Percentiles rank a stretch among this genome's conserved stretches.
Conservation (phyloP, 148 eudicot genomes). For the Rhododendron williamsianum region DNA sequence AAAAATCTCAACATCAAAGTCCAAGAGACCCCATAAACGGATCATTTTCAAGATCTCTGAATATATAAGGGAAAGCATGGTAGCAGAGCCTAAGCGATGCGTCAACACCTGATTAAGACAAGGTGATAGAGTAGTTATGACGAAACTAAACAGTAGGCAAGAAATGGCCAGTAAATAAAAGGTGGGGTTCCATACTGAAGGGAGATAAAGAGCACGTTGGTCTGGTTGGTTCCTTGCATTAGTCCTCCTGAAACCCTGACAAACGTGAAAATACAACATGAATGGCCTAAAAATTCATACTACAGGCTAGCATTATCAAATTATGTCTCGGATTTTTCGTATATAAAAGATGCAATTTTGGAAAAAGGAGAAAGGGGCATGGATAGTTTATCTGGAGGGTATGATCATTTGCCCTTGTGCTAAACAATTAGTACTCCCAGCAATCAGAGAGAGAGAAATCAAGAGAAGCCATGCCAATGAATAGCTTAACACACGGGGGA, state of each 20-base stretch:
- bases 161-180: background rate
- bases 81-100: constrained; percentile 72
- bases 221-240: constrained; percentile 39
- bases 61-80: constrained; percentile 69
- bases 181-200: constrained; percentile 50
- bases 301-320: background rate
- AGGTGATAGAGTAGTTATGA: background rate
- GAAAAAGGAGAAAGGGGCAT: background rate
- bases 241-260: constrained; percentile 71
- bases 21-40: constrained; percentile 56
- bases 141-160: background rate
- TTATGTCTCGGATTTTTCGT: background rate
- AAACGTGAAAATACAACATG: constrained; percentile 5
- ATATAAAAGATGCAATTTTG: background rate
- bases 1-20: constrained; percentile 80
- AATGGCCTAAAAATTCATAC: background rate
- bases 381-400: background rate
- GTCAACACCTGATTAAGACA: constrained; percentile 57
- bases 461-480: background rate
- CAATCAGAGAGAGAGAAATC: background rate
- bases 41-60: constrained; percentile 77
- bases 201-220: constrained; percentile 78
- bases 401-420: background rate
- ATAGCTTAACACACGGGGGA: background rate
- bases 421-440: background rate